phyloP scores from a whole-genome alignment of 1,139 yeast genomes.

The Diutina ranongensis region DNA sequence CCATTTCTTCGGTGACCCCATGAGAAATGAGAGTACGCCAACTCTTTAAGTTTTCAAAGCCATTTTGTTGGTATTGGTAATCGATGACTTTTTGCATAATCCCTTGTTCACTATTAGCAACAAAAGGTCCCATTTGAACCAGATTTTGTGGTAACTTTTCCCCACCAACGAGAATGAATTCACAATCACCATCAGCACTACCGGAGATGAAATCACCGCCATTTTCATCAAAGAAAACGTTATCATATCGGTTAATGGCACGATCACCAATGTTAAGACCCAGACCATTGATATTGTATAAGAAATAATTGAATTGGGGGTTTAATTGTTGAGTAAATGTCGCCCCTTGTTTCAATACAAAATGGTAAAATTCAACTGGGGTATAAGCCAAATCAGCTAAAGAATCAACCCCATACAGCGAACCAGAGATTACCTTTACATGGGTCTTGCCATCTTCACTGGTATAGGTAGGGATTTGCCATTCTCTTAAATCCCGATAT shows the following conservation, averaged over 20 bases:
- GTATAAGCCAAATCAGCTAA: conserved; percentile 72
- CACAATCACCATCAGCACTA: not conserved
- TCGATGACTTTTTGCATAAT: conserved; percentile 61
- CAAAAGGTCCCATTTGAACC: conserved; percentile 88
- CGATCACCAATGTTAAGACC: conserved; percentile 35
- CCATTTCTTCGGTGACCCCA: conserved; percentile 43
- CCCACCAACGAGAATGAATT: conserved; percentile 66
- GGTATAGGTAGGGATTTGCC: conserved; percentile 57
- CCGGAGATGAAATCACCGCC: not conserved
- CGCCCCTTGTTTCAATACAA: conserved; percentile 57
- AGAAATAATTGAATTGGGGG: conserved; percentile 55
- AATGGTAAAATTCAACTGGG: conserved; percentile 70
- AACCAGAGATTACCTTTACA: conserved; percentile 71
- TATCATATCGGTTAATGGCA: conserved; percentile 29
- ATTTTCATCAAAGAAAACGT: conserved; percentile 37
- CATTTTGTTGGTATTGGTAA: conserved; percentile 56
- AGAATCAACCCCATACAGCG: conserved; percentile 64
- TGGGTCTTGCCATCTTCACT: conserved; percentile 56
- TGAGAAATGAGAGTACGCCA: conserved; percentile 61
- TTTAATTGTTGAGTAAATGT: conserved; percentile 52
- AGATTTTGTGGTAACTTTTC: conserved; percentile 62
- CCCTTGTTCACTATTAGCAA: conserved; percentile 50
- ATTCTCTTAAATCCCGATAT: conserved; percentile 64
- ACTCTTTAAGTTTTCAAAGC: conserved; percentile 57
- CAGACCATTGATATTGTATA: conserved; percentile 59